phyloP scores from a whole-genome alignment of 257 asterid genomes.

The Jacaranda copaia region DNA sequence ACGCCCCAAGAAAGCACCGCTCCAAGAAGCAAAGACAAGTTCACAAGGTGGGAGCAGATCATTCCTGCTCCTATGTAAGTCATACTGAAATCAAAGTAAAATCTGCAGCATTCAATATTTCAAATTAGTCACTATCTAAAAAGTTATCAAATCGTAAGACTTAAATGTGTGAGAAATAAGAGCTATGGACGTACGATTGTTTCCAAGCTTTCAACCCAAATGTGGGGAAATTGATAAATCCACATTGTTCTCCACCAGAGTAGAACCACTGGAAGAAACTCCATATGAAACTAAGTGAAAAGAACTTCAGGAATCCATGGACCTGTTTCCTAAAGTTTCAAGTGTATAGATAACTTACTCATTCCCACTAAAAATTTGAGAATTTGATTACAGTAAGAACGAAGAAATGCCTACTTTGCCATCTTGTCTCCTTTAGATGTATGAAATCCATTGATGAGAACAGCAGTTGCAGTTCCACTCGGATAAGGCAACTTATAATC shows the following conservation, averaged over 20 bases:
- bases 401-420: conserved; percentile 55
- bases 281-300: conserved; percentile 86
- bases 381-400: conserved; percentile 1
- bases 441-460: conserved; percentile 79
- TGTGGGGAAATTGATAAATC: conserved; percentile 75
- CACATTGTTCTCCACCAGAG: conserved; percentile 76
- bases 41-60: conserved; percentile 76
- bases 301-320: conserved; percentile 72
- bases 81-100: conserved; percentile 79
- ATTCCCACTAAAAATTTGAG: not conserved
- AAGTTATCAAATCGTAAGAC: not conserved
- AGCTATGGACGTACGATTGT: conserved; percentile 55
- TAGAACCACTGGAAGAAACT: conserved; percentile 91
- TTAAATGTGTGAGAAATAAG: not conserved
- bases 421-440: conserved; percentile 62
- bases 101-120: conserved; percentile 51
- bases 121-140: conserved; percentile 13
- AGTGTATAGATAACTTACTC: not conserved
- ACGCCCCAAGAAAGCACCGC: conserved; percentile 74
- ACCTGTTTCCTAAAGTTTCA: conserved; percentile 73
- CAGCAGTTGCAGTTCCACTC: conserved; percentile 82
- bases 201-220: conserved; percentile 85
- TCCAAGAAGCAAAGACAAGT: conserved; percentile 70
- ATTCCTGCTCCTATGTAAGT: conserved; percentile 82
- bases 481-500: conserved; percentile 69